phyloP scores from a whole-genome alignment of 805 yeast species.

The Wickerhamiella azymoides region DNA sequence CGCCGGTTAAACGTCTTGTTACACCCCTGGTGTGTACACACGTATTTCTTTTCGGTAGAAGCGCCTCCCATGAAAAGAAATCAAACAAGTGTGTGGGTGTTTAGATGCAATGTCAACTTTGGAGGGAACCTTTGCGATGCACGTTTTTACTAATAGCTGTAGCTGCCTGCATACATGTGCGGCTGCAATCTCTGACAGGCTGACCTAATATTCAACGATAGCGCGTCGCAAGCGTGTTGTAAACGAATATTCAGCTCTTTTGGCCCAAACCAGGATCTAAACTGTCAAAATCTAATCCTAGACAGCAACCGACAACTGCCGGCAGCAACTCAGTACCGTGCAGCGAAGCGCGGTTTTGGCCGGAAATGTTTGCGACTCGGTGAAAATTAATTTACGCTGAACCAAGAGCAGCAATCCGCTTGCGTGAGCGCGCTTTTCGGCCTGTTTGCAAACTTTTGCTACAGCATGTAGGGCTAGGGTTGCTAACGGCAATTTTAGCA shows the following conservation, averaged over 20 bases:
- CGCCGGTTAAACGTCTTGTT: constrained; percentile 25
- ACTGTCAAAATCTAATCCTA: too few species aligned
- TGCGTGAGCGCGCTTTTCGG: too few species aligned
- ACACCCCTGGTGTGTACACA: constrained; percentile 27
- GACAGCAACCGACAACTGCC: too few species aligned
- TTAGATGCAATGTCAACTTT: background rate
- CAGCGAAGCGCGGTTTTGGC: too few species aligned
- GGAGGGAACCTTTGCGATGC: background rate
- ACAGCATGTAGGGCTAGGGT: too few species aligned
- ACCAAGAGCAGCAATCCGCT: too few species aligned
- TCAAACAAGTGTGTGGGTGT: too few species aligned
- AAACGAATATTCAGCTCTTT: background rate
- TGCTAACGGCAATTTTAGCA: too few species aligned
- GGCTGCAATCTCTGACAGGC: background rate
- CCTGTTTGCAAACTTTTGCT: too few species aligned
- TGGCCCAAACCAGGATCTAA: background rate
- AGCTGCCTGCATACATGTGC: background rate
- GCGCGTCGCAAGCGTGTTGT: background rate
- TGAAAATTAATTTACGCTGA: too few species aligned
- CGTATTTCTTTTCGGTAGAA: constrained; percentile 14
- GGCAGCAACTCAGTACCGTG: too few species aligned
- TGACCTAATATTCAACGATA: background rate
- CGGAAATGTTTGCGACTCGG: too few species aligned
- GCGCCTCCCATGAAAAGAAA: background rate
- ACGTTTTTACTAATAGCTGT: background rate